Conservation (phyloP, 345 rosid species). For the Carallia brachiata region DNA sequence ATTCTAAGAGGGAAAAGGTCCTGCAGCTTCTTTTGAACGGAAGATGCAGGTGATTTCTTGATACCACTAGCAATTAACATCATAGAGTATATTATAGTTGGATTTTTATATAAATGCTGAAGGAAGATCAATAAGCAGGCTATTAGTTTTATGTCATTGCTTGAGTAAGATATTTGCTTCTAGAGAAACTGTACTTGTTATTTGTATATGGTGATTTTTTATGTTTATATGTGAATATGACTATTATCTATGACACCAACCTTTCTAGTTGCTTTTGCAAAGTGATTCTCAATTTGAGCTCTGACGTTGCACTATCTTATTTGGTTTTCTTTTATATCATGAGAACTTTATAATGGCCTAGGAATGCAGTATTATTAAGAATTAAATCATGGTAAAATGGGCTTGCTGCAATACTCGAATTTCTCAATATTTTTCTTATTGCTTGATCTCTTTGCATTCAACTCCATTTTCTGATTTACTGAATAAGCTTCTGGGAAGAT, state of each 20-base stretch:
- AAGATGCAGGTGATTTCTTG: constrained; percentile 45
- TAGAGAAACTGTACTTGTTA: background rate
- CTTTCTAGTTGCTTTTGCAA: constrained; percentile 4
- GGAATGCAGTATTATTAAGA: background rate
- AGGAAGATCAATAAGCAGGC: background rate
- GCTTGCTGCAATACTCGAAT: no score
- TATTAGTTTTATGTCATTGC: background rate
- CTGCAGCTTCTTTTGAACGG: constrained; percentile 36
- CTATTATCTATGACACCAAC: background rate
- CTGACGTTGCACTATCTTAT: background rate
- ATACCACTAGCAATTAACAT: background rate
- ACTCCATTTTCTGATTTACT: no score
- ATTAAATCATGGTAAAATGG: background rate
- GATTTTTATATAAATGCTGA: background rate
- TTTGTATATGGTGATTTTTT: background rate
- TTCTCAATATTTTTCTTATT: background rate
- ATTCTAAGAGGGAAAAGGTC: constrained; percentile 38
- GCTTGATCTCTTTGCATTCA: background rate
- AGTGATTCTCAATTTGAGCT: background rate
- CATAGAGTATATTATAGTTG: background rate
- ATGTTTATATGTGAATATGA: background rate
- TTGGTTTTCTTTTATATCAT: background rate
- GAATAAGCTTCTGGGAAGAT: no score
- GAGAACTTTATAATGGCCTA: background rate
- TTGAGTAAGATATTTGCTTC: background rate